These are phyloP conservation scores for Corynascus novoguineensis DNA, from an alignment of 495 filamentous ascomycete genomes.

Conservation along the genomic window DNA sequence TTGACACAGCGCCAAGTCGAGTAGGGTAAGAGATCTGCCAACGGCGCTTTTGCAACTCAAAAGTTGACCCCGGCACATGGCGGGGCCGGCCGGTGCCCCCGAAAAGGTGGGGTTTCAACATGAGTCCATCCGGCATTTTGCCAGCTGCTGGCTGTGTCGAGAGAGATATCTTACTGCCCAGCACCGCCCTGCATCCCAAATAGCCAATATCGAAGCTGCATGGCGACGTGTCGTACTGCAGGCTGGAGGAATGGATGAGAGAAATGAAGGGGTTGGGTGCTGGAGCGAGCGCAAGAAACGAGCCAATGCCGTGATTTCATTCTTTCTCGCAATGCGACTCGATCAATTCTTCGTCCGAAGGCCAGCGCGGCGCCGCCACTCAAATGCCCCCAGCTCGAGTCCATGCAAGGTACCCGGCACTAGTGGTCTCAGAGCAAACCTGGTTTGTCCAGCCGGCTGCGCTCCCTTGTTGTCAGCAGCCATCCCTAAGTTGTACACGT, in stretches of 20 bases:
- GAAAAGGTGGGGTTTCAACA: constrained; percentile 18
- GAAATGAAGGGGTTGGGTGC: constrained; percentile 23
- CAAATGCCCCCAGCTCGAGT: constrained; percentile 1
- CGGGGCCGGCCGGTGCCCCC: not conserved
- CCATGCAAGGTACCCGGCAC: constrained; percentile 33
- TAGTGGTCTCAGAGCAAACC: constrained; percentile 16
- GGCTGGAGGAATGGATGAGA: constrained; percentile 16
- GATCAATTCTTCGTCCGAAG: constrained; percentile 19
- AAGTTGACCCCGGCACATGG: too few relatives aligned
- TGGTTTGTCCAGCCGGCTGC: constrained; percentile 11
- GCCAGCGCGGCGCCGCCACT: not conserved
- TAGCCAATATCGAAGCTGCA: constrained; percentile 29
- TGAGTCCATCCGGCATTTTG: constrained; percentile 35
- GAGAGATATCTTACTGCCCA: constrained; percentile 18
- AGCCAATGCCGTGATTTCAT: constrained; percentile 22
- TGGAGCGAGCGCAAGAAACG: constrained; percentile 4
- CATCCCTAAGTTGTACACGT: too few relatives aligned
- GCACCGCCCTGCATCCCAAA: constrained; percentile 18
- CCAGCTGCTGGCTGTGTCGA: constrained; percentile 33
- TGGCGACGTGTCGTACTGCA: constrained; percentile 25
- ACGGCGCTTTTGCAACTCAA: too few relatives aligned
- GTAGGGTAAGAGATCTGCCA: too few relatives aligned
- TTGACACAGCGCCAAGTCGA: too few relatives aligned
- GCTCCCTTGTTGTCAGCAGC: not conserved
- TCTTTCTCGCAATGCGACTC: constrained; percentile 11